Base-by-base conservation (phyloP, 106 monocot species). In the Dioscorea zingiberensis region DNA sequence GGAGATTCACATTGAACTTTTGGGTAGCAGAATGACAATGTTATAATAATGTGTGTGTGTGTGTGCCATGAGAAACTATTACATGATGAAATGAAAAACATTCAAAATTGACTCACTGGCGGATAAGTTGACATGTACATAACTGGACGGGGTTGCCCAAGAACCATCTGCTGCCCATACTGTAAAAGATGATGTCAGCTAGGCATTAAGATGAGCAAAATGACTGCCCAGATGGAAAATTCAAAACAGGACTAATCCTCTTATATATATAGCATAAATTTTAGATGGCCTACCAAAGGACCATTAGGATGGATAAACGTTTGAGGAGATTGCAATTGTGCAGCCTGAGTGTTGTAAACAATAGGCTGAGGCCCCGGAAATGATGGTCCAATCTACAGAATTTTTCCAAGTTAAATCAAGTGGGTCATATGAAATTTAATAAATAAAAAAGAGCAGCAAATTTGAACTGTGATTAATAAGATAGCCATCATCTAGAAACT, bases 151-250 rank as follows among this genome's bases (percentile, higher is more conserved):
- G 79, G 72, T 66, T 79, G 84, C 21, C 76, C 76, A 64, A 73
- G 19, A 54, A 79, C 65, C 79, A 84, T 60, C 59, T 72, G 84
- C 69, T 73, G 75, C 13, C 75, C 75, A 61, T 84, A 84, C 84
- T 84, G 75, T 58, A 70, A 74, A 59, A 27, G 22, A 60, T 18
- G 29, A 38, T 38, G 38, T 56, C 12, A 59, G 24, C 7, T 10
- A 38, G 10, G 38, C 3, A 47, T 51, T 6, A 32, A 13, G 27
- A 47, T 49, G 5, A 62, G n/a, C 13, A 61, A 16, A 16, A 3
- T 1, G 29, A 29, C 29, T 5, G 10, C 25, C 13, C 27, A 27
- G n/a, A 5, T 21, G 38, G 10, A 38, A 8, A 38, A 38, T 38
- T 10, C 38, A 38, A 38, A 38, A 38, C 38, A 38, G 38, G 10